Base-by-base conservation (phyloP, 2,329 filamentous ascomycete genomes). In the Fusarium protoensiforme region DNA sequence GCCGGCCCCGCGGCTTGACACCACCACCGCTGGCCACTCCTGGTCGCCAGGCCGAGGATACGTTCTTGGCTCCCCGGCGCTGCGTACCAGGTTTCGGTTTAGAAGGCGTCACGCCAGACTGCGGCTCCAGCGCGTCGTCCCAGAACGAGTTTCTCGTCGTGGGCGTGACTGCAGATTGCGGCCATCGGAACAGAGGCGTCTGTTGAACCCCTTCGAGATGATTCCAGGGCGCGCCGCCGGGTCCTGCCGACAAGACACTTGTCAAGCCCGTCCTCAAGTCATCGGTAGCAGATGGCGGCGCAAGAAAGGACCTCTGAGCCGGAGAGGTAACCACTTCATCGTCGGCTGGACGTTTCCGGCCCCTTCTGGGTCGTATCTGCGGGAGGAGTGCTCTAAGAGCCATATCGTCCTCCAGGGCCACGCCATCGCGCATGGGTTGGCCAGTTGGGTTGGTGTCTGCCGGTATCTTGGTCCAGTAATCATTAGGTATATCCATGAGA, bases 41-140 rank as follows among this genome's bases (percentile, higher is more conserved):
- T 71, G 90, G 90, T 64, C 92, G 91, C 95, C 95, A 98, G 1
- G 95, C 95, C 11, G 95, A 98, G 1, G 95, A 98, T 0, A 98
- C 94, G 8, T 94, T 94, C 78, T 90, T 90, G 0, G 94, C 93
- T 0, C 95, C 95, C 80, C 97, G 93, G 5, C 94, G 89, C 64
- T 81, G 81, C 13, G 72, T 65, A 4, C 78, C 61, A 20, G 86
- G 81, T 67, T 88, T 86, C 3, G 83, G 82, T 71, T 87, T 91
- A 61, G 88, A 90, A 1, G 92, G 91, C 5, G 92, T 93, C n/a
- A 93, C 86, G 5, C 93, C 93, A 1, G 94, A 95, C 57, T 88
- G 91, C 11, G 93, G 92, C 71, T 94, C 92, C 54, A 80, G 68
- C 4, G 84, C 69, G n/a, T 89, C 87, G n/a, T 85, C 83, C 88